Evolutionary conservation across 257 asterid species (phyloP).

Genomic region (Primulina tabacum): DNA sequence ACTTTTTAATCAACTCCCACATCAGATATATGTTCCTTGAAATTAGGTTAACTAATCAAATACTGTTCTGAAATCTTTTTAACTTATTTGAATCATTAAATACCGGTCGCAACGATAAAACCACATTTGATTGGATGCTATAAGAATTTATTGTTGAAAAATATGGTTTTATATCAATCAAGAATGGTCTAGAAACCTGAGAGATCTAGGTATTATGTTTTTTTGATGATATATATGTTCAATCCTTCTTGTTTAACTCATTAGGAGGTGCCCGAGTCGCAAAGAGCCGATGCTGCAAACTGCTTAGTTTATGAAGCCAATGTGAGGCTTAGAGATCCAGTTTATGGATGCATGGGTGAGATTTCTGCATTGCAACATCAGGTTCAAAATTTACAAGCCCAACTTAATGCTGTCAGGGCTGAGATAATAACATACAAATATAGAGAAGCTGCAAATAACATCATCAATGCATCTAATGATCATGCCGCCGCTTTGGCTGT

Average conservation of each 20-base stretch:
- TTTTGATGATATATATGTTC: not conserved
- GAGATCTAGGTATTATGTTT: not conserved
- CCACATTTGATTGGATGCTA: too few species aligned
- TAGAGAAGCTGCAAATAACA: conserved; percentile 67
- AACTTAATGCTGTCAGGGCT: conserved; percentile 65
- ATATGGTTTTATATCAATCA: not conserved
- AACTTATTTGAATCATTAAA: too few species aligned
- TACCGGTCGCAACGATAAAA: too few species aligned
- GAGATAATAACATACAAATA: conserved; percentile 70
- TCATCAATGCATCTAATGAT: conserved; percentile 50
- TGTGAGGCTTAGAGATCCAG: conserved; percentile 82
- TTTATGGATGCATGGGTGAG: conserved; percentile 97
- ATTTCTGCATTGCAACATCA: conserved; percentile 80
- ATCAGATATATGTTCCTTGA: too few species aligned
- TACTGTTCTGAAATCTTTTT: too few species aligned
- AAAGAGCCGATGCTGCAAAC: conserved; percentile 84
- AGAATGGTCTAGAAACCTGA: not conserved
- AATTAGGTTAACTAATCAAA: not conserved
- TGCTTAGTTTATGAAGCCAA: conserved; percentile 92
- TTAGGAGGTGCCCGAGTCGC: conserved; percentile 75
- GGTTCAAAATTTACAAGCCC: conserved; percentile 65
- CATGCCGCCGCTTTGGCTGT: conserved; percentile 40
- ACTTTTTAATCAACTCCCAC: not conserved
- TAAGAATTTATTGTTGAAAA: not conserved
- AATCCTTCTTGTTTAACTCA: not conserved